Percentiles rank a stretch among this genome's conserved stretches.
phyloP scores from a whole-genome alignment of 345 rosid species.

The Populus davidiana region DNA sequence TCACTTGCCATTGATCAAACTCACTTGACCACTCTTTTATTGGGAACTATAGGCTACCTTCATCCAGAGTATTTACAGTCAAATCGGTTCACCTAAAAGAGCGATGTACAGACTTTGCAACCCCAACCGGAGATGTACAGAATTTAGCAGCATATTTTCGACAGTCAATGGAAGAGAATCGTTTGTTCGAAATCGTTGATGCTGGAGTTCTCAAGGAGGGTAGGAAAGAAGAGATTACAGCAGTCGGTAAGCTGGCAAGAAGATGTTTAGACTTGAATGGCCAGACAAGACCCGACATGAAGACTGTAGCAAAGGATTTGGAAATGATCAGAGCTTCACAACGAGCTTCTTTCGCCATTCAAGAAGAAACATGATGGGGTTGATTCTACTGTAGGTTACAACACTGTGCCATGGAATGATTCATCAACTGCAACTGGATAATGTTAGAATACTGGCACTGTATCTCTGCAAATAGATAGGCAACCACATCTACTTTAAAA shows the following conservation, averaged over 20 bases:
- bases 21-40: not conserved
- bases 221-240: not conserved
- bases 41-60: not conserved
- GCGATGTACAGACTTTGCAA: not conserved
- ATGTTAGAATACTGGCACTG: not conserved
- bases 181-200: slow-evolving; percentile 1
- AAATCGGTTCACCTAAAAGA: not conserved
- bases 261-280: not conserved
- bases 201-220: not conserved
- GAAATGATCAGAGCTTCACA: not conserved
- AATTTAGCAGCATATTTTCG: not conserved
- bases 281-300: slow-evolving; percentile 1
- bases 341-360: not conserved
- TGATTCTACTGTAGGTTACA: not conserved
- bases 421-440: not conserved
- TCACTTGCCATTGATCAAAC: not conserved
- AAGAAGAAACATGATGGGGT: not conserved
- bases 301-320: not conserved
- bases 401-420: not conserved
- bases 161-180: not conserved
- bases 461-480: not conserved
- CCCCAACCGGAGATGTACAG: not conserved
- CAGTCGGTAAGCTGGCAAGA: not conserved
- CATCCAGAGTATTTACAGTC: not conserved
- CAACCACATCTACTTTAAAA: too few relatives aligned